Percentiles rank a stretch among this genome's conserved stretches.
phyloP scores from a whole-genome alignment of 768 basidiomycete species.

The Kwoniella dejecticola region DNA sequence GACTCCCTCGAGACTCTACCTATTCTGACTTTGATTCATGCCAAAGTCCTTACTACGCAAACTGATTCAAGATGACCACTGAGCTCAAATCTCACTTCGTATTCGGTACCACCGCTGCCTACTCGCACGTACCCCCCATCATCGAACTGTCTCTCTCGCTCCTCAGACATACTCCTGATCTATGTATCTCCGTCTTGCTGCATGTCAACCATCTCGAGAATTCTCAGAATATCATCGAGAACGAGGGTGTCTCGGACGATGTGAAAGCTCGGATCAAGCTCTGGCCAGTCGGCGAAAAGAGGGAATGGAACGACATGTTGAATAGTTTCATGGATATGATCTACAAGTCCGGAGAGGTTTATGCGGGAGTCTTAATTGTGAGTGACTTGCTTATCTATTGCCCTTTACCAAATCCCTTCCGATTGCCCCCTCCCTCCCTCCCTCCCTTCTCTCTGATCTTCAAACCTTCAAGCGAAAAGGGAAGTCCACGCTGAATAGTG shows the following conservation, averaged over 20 bases:
- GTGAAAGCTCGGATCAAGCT: conserved; percentile 6
- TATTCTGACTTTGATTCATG: no score
- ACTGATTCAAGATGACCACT: no score
- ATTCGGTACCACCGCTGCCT: conserved; percentile 19
- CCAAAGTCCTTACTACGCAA: background rate
- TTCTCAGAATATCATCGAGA: conserved; percentile 2
- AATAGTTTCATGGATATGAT: conserved; percentile 10
- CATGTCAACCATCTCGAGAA: conserved; percentile 12
- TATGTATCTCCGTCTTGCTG: conserved; percentile 20
- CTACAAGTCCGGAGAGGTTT: conserved; percentile 15
- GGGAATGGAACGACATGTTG: conserved; percentile 1
- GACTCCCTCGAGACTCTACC: no score
- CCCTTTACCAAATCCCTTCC: no score
- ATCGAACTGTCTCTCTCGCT: conserved; percentile 17
- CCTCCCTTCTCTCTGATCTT: no score
- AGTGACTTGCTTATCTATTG: no score
- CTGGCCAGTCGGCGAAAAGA: conserved; percentile 12
- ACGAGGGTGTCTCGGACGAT: background rate
- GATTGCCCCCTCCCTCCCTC: no score
- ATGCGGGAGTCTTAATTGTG: conserved; percentile 12
- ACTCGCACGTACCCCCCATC: conserved; percentile 21
- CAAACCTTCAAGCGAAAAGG: no score
- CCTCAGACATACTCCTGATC: conserved; percentile 9
- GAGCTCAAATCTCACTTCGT: conserved; percentile 22
- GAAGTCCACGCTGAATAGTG: no score